These are phyloP conservation scores for Flammula alnicola DNA, from an alignment of 1,284 basidiomycete genomes.

Conservation along the genomic window DNA sequence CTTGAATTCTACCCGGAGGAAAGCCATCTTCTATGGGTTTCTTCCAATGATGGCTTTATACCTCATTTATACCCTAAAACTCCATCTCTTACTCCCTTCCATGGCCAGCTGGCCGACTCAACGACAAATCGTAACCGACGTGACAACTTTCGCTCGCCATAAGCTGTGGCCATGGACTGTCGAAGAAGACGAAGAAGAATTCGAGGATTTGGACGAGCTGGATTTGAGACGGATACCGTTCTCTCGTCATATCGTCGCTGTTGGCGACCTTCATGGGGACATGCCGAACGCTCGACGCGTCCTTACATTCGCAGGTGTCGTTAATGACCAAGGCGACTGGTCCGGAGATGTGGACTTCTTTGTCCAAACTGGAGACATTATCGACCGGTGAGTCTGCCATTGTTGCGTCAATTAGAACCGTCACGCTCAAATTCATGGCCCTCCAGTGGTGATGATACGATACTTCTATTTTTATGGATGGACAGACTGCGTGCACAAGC, in stretches of 20 bases:
- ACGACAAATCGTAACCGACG: constrained; percentile 18
- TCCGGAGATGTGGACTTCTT: constrained; percentile 79
- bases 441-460: constrained; percentile 84
- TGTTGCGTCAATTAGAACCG: no score
- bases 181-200: constrained; percentile 10
- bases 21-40: constrained; percentile 25
- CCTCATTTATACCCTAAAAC: constrained; percentile 25
- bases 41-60: constrained; percentile 25
- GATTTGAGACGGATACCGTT: constrained; percentile 31
- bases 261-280: constrained; percentile 86
- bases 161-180: constrained; percentile 26
- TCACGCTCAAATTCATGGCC: not conserved
- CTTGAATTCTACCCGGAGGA: constrained; percentile 21
- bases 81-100: constrained; percentile 23
- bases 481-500: constrained; percentile 83
- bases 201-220: not conserved
- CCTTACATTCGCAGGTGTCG: constrained; percentile 76
- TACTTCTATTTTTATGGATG: constrained; percentile 82
- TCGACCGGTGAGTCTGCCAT: constrained; percentile 67
- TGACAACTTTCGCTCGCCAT: constrained; percentile 26
- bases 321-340: constrained; percentile 76
- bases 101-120: constrained; percentile 28
- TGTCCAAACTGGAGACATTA: constrained; percentile 94
- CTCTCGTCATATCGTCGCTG: constrained; percentile 67
- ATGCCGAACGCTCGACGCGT: constrained; percentile 73